These are phyloP conservation scores for Coniochaeta sp. DNA, from an alignment of 2,329 filamentous ascomycete genomes.

Conservation along the genomic window DNA sequence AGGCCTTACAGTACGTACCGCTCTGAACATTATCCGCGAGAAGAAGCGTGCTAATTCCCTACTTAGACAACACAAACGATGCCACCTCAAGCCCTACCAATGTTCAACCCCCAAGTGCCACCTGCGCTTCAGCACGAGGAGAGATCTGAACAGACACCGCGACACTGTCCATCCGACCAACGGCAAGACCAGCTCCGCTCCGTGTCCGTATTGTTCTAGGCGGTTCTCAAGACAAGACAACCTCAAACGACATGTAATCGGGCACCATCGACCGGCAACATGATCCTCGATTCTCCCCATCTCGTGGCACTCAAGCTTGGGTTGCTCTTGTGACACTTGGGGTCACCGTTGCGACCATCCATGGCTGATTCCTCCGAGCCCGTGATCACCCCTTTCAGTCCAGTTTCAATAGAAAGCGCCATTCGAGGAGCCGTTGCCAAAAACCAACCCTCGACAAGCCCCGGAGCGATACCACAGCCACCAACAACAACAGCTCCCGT, in stretches of 20 bases:
- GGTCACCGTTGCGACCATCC: too few species aligned
- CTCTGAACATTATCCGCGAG: not conserved
- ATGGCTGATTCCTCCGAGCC: too few species aligned
- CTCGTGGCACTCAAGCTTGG: too few species aligned
- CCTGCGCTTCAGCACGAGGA: slow-evolving; percentile 2
- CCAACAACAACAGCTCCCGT: too few species aligned
- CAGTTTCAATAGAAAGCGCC: too few species aligned
- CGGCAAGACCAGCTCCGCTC: not conserved
- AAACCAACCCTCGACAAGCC: too few species aligned
- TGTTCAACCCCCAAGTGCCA: not conserved
- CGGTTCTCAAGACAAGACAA: not conserved
- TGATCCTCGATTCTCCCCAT: not conserved
- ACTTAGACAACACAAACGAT: slow-evolving; percentile 4
- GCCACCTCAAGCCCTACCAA: not conserved
- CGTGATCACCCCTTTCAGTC: too few species aligned
- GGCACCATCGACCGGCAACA: not conserved
- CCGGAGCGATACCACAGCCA: too few species aligned
- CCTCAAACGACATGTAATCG: not conserved
- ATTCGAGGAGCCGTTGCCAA: too few species aligned
- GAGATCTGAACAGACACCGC: slow-evolving; percentile 3
- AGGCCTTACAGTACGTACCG: not conserved
- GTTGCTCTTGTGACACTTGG: too few species aligned
- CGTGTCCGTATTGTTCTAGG: not conserved
- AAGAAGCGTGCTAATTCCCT: not conserved
- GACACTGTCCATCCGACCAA: not conserved